Evolutionary conservation across 2,329 filamentous ascomycete genomes (phyloP).

Genomic region (Epichloe brachyelytri): DNA sequence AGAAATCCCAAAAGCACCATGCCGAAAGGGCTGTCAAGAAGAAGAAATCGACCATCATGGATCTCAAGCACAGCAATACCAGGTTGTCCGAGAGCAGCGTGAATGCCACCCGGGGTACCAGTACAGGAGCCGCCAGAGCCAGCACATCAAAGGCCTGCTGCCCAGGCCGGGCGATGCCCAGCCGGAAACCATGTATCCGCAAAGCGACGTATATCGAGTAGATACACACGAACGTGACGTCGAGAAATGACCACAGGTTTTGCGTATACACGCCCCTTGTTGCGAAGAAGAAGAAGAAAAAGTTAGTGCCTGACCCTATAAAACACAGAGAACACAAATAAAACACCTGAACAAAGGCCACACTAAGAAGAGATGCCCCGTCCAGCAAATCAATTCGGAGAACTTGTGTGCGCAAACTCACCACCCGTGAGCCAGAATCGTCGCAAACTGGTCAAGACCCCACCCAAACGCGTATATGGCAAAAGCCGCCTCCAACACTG

Average conservation of each 20-base stretch:
- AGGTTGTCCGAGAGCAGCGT: conserved; percentile 75
- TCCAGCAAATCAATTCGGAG: neutral
- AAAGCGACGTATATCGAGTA: conserved; percentile 56
- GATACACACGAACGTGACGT: conserved; percentile 63
- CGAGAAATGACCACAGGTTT: conserved; percentile 79
- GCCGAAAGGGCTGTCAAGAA: conserved; percentile 59
- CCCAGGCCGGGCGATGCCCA: conserved; percentile 31
- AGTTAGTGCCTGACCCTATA: neutral
- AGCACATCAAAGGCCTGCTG: conserved; percentile 66
- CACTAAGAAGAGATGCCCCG: no score
- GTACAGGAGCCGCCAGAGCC: conserved; percentile 64
- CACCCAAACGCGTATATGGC: conserved; percentile 64
- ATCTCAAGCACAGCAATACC: conserved; percentile 65
- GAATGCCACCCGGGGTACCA: conserved; percentile 70
- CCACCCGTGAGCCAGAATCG: conserved; percentile 62
- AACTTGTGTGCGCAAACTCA: conserved; percentile 15
- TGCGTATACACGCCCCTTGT: conserved; percentile 69
- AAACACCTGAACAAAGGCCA: no score
- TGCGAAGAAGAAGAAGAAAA: neutral
- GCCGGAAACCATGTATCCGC: conserved; percentile 50
- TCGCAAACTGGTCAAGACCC: conserved; percentile 66
- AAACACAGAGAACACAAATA: neutral
- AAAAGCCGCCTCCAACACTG: conserved; percentile 51
- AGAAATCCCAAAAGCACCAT: conserved; percentile 82
- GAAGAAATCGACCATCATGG: conserved; percentile 82